These are phyloP conservation scores for Oryza brachyantha DNA, from an alignment of 176 grass and related monocot genomes.

Conservation along the genomic window DNA sequence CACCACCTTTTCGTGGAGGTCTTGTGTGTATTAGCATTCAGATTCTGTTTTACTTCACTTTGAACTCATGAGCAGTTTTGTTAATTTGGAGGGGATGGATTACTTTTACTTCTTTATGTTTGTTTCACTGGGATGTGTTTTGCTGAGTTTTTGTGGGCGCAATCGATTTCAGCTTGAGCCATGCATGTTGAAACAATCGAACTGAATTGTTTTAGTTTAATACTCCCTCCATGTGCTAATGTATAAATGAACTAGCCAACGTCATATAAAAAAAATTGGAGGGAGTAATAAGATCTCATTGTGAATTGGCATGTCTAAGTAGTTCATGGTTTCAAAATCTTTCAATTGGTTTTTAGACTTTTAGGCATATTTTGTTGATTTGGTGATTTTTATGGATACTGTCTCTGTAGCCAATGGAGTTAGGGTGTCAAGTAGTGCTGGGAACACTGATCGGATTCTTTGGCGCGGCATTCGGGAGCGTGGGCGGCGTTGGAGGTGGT, in stretches of 20 bases:
- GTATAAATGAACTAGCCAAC: no score
- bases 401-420: constrained; percentile 30
- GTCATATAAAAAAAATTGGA: no score
- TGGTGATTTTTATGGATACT: no score
- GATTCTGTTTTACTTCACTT: background rate
- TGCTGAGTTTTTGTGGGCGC: background rate
- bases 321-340: background rate
- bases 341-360: background rate
- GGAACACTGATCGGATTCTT: constrained; percentile 47
- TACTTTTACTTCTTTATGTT: background rate
- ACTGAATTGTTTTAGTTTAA: constrained; percentile 9
- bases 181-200: background rate
- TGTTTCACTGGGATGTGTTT: background rate
- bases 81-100: background rate
- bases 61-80: background rate
- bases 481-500: constrained; percentile 53
- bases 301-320: background rate
- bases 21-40: background rate
- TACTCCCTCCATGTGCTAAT: no score
- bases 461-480: constrained; percentile 53
- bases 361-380: background rate
- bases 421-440: constrained; percentile 42
- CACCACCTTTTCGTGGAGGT: background rate
- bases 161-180: background rate
- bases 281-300: no score